These are phyloP conservation scores for Amaranthus cruentus DNA, from an alignment of 148 eudicot genomes.

Conservation along the genomic window DNA sequence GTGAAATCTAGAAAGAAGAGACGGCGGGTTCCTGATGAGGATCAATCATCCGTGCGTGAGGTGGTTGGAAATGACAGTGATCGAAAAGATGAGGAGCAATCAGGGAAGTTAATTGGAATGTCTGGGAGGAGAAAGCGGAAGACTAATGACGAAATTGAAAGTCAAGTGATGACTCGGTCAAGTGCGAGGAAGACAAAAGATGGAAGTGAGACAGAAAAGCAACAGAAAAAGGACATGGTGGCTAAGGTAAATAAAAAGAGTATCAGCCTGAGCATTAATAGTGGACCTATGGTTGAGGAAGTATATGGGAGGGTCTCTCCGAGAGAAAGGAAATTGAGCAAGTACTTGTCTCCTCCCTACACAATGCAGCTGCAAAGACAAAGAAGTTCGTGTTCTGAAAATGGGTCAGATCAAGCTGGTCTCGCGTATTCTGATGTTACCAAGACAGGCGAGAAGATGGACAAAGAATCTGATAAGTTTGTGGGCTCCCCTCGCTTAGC, in stretches of 20 bases:
- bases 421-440: too few species aligned
- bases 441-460: too few species aligned
- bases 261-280: conserved; percentile 9
- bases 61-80: not conserved
- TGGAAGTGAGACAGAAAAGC: not conserved
- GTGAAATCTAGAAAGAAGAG: conserved; percentile 26
- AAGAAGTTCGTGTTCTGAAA: not conserved
- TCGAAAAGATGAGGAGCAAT: conserved; percentile 11
- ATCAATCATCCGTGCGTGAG: conserved; percentile 1
- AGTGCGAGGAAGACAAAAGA: conserved; percentile 20
- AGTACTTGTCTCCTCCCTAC: conserved; percentile 72
- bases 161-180: conserved; percentile 12
- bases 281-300: conserved; percentile 21
- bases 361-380: conserved; percentile 23
- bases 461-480: conserved; percentile 5
- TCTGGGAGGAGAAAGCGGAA: conserved; percentile 10
- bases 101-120: not conserved
- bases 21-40: conserved; percentile 23
- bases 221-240: not conserved
- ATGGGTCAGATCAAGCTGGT: too few species aligned
- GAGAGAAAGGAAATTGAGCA: conserved; percentile 74
- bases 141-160: not conserved
- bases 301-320: conserved; percentile 29
- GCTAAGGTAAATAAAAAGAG: not conserved
- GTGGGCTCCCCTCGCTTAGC: conserved; percentile 28